Base-by-base conservation (phyloP, 768 basidiomycete genomes). In the Lactarius tabidus region DNA sequence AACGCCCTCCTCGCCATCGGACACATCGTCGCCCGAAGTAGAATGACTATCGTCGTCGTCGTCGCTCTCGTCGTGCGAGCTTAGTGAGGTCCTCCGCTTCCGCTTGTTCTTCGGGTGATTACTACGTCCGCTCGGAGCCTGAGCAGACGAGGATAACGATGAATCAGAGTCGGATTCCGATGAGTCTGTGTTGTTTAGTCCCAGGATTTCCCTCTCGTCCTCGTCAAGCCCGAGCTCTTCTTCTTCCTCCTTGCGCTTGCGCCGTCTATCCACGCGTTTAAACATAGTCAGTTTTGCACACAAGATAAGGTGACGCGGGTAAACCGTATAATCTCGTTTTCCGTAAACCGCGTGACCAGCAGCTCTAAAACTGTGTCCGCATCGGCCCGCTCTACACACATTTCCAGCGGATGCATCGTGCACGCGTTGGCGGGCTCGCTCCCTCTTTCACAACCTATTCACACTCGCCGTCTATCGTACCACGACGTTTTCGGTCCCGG, bases 251-350 rank as follows among this genome's bases (percentile, higher is more conserved):
- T 79, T 81, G 70, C 81, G 86, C 70, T 79, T 80, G 29, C 80
- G 81, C 54, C 86, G 82, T 72, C 86, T 91, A 69, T 86, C 86
- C 8, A 90, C 80, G 65, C 91, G 84, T 76, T 93, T 92, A 80
- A 90, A 91, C 90, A 92, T 92, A 56, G 36, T 35, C 12, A 9
- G 20, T 9, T 41, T 45, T 45, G 43, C n/a, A 45, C 9, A 6
- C n/a, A 20, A 45, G 7, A n/a, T 10, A n/a, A 5, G 4, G 29
- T n/a, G 33, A 33, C 33, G 33, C 8, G 8, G 8, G 23, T 10
- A 26, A 18, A 41, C 17, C 18, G 26, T 36, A 29, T 15, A 28
- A 9, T 10, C 7, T 15, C 9, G 33, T 38, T 41, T 18, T 38
- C 15, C 5, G 7, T 17, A 35, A 38, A 26, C 9, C 59, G 39